A percentile compares a stretch with the other conserved stretches of the same genome.
These are phyloP conservation scores for Arthrobotrys iridis DNA, from an alignment of 2,329 filamentous ascomycete species.

Conservation along the genomic window DNA sequence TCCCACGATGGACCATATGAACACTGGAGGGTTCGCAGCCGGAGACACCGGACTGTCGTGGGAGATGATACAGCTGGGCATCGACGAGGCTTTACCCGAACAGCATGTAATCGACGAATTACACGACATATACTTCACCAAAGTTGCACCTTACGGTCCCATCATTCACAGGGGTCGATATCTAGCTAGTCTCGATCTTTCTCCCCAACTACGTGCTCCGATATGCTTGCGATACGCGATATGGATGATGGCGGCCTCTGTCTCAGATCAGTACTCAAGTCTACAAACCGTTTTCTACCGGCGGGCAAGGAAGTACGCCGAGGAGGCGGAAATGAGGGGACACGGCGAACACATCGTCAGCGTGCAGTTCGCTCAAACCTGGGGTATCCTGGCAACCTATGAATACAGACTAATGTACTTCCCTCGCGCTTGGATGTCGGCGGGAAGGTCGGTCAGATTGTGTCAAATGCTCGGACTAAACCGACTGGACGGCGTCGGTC, in stretches of 20 bases:
- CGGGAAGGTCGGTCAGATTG: constrained; percentile 81
- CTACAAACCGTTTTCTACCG: constrained; percentile 90
- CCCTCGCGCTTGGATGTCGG: constrained; percentile 92
- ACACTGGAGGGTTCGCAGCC: constrained; percentile 68
- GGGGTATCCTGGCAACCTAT: constrained; percentile 80
- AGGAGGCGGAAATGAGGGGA: constrained; percentile 88
- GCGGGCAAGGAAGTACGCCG: constrained; percentile 86
- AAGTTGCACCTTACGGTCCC: constrained; percentile 83
- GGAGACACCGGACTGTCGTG: constrained; percentile 73
- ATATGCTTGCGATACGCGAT: constrained; percentile 91
- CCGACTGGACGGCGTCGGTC: constrained; percentile 79
- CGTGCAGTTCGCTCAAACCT: constrained; percentile 84
- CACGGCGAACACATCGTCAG: constrained; percentile 90
- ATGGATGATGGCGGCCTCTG: constrained; percentile 90
- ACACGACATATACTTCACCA: constrained; percentile 87
- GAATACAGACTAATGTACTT: constrained; percentile 99
- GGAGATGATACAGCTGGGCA: constrained; percentile 84
- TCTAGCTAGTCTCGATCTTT: constrained; percentile 85
- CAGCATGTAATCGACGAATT: constrained; percentile 86
- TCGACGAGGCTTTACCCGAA: constrained; percentile 82
- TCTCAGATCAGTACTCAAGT: constrained; percentile 80
- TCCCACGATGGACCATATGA: constrained; percentile 69
- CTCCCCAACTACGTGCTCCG: constrained; percentile 85
- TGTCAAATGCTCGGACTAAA: constrained; percentile 93
- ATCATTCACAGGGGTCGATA: constrained; percentile 92